Evolutionary conservation across 495 filamentous ascomycete genomes (phyloP).

Genomic region (Penicillium daleae): DNA sequence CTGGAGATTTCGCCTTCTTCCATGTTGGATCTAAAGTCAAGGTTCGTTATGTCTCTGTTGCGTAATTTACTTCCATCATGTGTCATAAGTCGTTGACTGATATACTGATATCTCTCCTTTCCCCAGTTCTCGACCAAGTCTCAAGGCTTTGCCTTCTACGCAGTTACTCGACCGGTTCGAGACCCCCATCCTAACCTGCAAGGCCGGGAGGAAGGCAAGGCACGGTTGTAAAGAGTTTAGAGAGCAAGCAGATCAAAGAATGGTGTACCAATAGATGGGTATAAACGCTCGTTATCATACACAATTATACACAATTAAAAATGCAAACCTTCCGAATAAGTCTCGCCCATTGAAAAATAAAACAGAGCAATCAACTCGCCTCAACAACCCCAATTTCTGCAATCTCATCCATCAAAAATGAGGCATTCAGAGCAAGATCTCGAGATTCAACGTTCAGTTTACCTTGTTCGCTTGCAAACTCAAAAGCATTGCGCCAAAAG

Average conservation of each 20-base stretch:
- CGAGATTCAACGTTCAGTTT: background rate
- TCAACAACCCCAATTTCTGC: background rate
- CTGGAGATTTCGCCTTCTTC: conserved; percentile 41
- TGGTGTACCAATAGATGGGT: background rate
- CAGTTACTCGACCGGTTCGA: conserved; percentile 34
- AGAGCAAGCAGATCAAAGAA: background rate
- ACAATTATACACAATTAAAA: too few relatives aligned
- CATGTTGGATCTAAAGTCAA: conserved; percentile 39
- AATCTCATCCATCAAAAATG: background rate
- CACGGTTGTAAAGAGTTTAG: conserved; percentile 11
- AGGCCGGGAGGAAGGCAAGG: conserved; percentile 30
- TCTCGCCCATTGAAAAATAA: background rate
- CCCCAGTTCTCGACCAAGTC: conserved; percentile 42
- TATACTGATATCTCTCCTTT: conserved; percentile 4
- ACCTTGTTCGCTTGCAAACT: background rate
- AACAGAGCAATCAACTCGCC: background rate
- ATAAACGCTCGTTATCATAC: background rate
- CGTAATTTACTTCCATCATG: background rate
- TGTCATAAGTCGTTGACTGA: conserved; percentile 8
- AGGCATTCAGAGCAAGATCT: background rate
- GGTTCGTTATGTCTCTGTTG: conserved; percentile 17
- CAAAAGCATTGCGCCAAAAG: background rate
- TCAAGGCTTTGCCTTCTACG: conserved; percentile 35
- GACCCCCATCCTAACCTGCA: conserved; percentile 32
- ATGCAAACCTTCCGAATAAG: background rate